Base-by-base conservation (phyloP, 352 stramenopile species). In the Albugo candida region DNA sequence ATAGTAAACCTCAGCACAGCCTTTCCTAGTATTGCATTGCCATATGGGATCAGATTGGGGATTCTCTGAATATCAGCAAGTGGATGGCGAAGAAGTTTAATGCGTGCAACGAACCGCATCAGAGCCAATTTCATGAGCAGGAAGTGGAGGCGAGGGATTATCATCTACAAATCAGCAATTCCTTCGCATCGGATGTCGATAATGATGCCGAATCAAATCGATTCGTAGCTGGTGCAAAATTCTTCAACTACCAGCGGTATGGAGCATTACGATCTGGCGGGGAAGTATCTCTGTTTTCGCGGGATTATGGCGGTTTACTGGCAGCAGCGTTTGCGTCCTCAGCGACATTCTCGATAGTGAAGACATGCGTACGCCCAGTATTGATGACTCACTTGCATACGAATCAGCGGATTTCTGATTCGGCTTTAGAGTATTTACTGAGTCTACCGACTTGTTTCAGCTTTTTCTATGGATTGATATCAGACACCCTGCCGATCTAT, bases 401-500 rank as follows among this genome's bases (percentile, higher is more conserved):
- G 36, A 58, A 79, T 41, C 65, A 66, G 17, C 53, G 48, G 27
- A 66, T 82, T 54, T 71, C 59, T 40, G 65, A 55, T n/a, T 56
- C 67, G 1, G 63, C 80, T 21, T 81, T 77, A 21, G 67, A 84
- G 60, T 79, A 65, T 47, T 47, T 93, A 16, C 54, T 93, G 13
- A 83, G 69, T 55, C 73, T 95, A 40, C 83, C 83, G n/a, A 93
- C 80, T 58, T 83, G 64, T 12, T 74, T 94, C 20, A 81, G 76
- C 43, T 71, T 94, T 24, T 75, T 94, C 27, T 66, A 86, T 51
- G 85, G 83, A 11, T 63, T 94, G 37, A 35, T 93, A n/a, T 88
- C 69, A 16, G 85, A 96, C 53, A 70, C 81, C 27, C 56, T 82
- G 40, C 83, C 85, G 5, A 87, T 96, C 50, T 64, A 56, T 35